Evolutionary conservation across 306 rosid species (phyloP), one percentile per base, ranked within the genome.

Genomic region (Quercus parvula): DNA sequence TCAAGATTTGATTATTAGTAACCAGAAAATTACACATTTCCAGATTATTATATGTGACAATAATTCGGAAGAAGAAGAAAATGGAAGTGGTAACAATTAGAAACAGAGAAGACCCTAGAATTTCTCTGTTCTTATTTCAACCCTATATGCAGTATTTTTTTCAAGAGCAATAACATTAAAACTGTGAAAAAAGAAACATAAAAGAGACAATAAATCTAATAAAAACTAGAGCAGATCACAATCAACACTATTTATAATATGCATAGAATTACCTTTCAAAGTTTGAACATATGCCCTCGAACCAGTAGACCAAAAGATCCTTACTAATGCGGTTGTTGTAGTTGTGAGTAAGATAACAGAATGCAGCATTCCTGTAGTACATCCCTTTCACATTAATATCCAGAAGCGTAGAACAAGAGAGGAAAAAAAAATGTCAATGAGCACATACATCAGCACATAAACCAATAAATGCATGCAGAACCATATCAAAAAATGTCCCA

Each of bases 221-320:
- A 66, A 74, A 51, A 76, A 78, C 44, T 81, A 55, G 27, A 41
- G 27, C 56, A 61, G 12, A 49, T 75, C 72, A 77, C 54, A 27
- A 54, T 49, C 57, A 71, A 31, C 33, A 0, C 61, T 19, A 24
- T 71, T 22, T 56, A 62, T 35, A 74, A 74, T 58, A 58, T 49
- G 5, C 31, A 52, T 56, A 69, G 73, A 83, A 56, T 62, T 86
- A 94, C 98, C 98, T 91, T 70, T 92, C 94, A 75, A 94, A 92
- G 85, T 82, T 88, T 85, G 82, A 28, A 73, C 80, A 86, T 79
- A 92, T 85, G 84, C 90, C 98, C 88, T 91, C 86, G 79, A 94
- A 92, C 97, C 97, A 94, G 88, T 85, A 91, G 79, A 90, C 74
- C 59, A 89, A 82, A 54, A 94, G 86, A 85, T 92, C 94, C 80